Evolutionary conservation across 2,329 filamentous ascomycete genomes (phyloP).

Genomic region (Huntiella omanensis): DNA sequence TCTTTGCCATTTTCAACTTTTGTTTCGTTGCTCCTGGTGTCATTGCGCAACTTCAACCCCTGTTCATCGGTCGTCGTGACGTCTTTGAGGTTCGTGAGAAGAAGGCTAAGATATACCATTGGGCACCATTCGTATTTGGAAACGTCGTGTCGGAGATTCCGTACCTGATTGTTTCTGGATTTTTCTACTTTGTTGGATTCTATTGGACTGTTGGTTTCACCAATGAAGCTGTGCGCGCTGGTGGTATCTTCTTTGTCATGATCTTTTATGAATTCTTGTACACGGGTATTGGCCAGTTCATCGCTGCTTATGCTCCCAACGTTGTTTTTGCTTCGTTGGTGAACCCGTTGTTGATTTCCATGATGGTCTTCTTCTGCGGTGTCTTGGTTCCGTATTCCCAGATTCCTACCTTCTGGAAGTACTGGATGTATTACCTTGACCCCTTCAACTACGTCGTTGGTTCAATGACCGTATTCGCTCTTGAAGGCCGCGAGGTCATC

Average conservation of each 20-base stretch:
- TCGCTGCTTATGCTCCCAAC: constrained; percentile 44
- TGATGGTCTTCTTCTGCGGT: constrained; percentile 54
- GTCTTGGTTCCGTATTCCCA: constrained; percentile 49
- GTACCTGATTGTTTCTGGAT: constrained; percentile 45
- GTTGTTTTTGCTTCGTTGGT: constrained; percentile 38
- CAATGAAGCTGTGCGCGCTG: constrained; percentile 24
- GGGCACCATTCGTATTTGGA: constrained; percentile 46
- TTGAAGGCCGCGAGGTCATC: constrained; percentile 27
- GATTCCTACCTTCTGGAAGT: constrained; percentile 47
- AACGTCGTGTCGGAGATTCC: constrained; percentile 52
- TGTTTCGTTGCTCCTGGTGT: constrained; percentile 41
- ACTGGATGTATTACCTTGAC: constrained; percentile 44
- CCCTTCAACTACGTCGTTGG: constrained; percentile 45
- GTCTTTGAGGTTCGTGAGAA: constrained; percentile 41
- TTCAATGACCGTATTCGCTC: constrained; percentile 31
- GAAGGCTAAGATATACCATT: constrained; percentile 42
- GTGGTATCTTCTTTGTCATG: constrained; percentile 34
- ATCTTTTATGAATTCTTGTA: constrained; percentile 42
- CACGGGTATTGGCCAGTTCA: constrained; percentile 40
- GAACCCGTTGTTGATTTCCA: constrained; percentile 35
- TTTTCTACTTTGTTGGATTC: constrained; percentile 45
- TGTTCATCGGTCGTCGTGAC: constrained; percentile 36
- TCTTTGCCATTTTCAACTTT: constrained; percentile 45
- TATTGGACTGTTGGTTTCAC: constrained; percentile 32
- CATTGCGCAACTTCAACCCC: constrained; percentile 38